Base-by-base conservation (phyloP, 2,329 filamentous ascomycete species). In the Didymella segeticola region DNA sequence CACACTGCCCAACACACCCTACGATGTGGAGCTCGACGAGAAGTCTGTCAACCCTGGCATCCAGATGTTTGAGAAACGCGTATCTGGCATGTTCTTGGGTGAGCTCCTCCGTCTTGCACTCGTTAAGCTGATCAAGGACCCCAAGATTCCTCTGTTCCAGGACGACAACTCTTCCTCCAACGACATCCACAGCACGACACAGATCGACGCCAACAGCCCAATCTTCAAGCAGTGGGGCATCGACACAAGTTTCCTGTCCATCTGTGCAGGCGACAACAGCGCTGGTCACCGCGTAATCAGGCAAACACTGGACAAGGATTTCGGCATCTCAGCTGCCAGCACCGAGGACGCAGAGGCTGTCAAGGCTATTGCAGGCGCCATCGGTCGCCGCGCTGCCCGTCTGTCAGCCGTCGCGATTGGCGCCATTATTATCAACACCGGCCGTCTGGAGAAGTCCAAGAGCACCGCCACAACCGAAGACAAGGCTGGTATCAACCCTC, bases 21-120 rank as follows among this genome's bases (percentile, higher is more conserved):
- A 91, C 78, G 95, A 99, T 72, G 78, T 81, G 43, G 83, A 86
- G 52, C 82, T 99, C 20, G 93, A 99, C 75, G 79, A 80, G 51
- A 86, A 88, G 56, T 95, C 89, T 61, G 86, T 91, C 65, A 98
- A 99, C 76, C 93, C 93, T 0, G 95, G 95, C 22, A 86, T 96
- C 57, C 95, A 99, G 73, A 96, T 98, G 90, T 99, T 98, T 71
- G 95, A 99, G 80, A 99, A 99, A 83, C 89, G 93, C 41, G 89
- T 99, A 14, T 96, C 92, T 0, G 95, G 95, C 73, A 98, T 99
- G 93, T 99, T 98, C 79, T 77, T 99, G 42, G 95, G 95, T 48
- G 95, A 99, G 75, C 93, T 98, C 59, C 83, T 97, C 49, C 89
- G 95, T 48, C 83, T 91, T 37, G 87, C 88, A 14, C 79, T 97